Evolutionary conservation across 129 eudicot genomes (phyloP).

Genomic region (Logfia minima): DNA sequence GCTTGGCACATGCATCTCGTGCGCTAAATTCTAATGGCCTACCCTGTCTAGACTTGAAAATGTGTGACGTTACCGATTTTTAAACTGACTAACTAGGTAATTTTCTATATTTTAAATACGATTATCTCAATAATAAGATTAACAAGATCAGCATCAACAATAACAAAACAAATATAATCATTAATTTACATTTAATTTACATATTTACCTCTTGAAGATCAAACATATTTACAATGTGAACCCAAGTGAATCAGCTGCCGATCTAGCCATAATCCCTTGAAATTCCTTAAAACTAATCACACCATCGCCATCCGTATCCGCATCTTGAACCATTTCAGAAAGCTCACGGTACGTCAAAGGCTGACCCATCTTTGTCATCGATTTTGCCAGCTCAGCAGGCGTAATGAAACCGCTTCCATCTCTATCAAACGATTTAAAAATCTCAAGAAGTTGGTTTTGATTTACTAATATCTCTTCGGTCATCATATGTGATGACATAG

Average conservation of each 20-base stretch:
- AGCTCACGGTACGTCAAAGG: slow-evolving; percentile 59
- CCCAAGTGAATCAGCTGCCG: slow-evolving; percentile 63
- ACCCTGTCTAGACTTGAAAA: too few species aligned
- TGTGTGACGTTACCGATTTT: too few species aligned
- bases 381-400: slow-evolving; percentile 62
- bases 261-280: slow-evolving; percentile 56
- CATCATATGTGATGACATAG: slow-evolving; percentile 49
- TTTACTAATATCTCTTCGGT: slow-evolving; percentile 37
- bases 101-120: not conserved
- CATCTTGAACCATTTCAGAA: slow-evolving; percentile 53
- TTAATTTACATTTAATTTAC: slow-evolving; percentile 5
- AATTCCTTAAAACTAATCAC: slow-evolving; percentile 59
- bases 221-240: slow-evolving; percentile 28
- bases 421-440: slow-evolving; percentile 52
- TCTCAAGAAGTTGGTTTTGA: slow-evolving; percentile 42
- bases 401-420: slow-evolving; percentile 66
- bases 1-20: too few species aligned
- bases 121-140: not conserved
- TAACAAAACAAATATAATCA: not conserved
- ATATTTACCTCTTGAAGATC: slow-evolving; percentile 12
- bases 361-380: slow-evolving; percentile 72
- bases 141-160: not conserved
- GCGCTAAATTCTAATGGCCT: too few species aligned
- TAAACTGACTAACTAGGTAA: not conserved
- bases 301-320: slow-evolving; percentile 66